phyloP scores from a whole-genome alignment of 164 flowering plant species.

The Umbilicus rupestris region DNA sequence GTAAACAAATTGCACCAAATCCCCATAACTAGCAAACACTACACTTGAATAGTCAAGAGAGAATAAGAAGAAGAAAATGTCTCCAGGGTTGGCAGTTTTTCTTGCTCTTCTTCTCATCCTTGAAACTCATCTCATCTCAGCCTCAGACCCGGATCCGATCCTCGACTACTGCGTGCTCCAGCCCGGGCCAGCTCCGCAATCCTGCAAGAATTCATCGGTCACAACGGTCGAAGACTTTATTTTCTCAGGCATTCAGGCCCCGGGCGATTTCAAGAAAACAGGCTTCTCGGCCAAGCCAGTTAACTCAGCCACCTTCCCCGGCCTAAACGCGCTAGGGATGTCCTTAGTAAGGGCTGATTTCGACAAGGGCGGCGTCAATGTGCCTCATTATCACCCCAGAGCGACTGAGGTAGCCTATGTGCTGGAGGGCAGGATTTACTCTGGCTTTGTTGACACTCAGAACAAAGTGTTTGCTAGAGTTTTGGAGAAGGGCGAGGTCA shows the following conservation, averaged over 20 bases:
- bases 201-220: neutral
- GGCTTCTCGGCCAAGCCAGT: constrained; percentile 22
- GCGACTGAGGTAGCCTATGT: constrained; percentile 47
- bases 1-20: too few relatives aligned
- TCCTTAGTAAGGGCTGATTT: constrained; percentile 39
- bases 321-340: constrained; percentile 52
- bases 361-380: constrained; percentile 28
- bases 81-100: neutral
- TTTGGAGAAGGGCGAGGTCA: constrained; percentile 37
- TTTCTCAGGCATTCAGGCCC: constrained; percentile 2
- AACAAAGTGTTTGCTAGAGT: constrained; percentile 25
- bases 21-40: too few relatives aligned
- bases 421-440: constrained; percentile 25
- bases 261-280: constrained; percentile 4
- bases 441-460: constrained; percentile 46
- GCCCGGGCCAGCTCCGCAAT: neutral
- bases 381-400: constrained; percentile 48
- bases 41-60: too few relatives aligned
- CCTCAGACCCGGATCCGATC: constrained; percentile 6
- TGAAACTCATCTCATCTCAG: neutral
- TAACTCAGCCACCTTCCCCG: constrained; percentile 39
- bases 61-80: neutral
- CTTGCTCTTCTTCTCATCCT: neutral
- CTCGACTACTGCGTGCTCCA: neutral
- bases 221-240: neutral